phyloP scores from a whole-genome alignment of 441 rosid genomes.

The Melastoma candidum region DNA sequence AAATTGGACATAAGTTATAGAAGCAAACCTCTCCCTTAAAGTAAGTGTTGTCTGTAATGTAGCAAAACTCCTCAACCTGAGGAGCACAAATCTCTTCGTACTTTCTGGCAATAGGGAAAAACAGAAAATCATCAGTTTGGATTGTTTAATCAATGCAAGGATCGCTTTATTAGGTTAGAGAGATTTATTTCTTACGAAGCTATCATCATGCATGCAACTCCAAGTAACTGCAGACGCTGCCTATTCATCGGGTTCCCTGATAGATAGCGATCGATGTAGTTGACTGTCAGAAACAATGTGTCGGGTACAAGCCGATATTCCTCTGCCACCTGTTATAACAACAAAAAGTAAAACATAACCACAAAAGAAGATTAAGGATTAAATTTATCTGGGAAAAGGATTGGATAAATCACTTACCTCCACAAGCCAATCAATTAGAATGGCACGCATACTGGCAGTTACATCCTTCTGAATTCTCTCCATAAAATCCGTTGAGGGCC shows the following conservation, averaged over 20 bases:
- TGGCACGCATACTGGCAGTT: constrained; percentile 71
- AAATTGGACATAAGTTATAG: neutral
- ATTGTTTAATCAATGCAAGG: no score
- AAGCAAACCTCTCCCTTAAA: constrained; percentile 62
- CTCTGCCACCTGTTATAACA: constrained; percentile 68
- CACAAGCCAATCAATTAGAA: constrained; percentile 87
- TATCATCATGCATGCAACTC: constrained; percentile 90
- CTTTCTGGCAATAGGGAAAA: constrained; percentile 38
- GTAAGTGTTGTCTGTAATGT: constrained; percentile 85
- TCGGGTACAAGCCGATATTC: constrained; percentile 85
- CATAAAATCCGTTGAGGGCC: constrained; percentile 78
- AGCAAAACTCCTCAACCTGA: constrained; percentile 80
- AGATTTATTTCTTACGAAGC: constrained; percentile 52
- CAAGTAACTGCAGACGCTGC: constrained; percentile 76
- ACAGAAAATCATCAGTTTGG: no score
- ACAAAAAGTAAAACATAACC: constrained; percentile 8
- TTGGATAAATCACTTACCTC: constrained; percentile 33
- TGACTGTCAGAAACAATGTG: constrained; percentile 67
- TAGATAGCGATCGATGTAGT: constrained; percentile 82
- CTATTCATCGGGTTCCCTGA: constrained; percentile 71
- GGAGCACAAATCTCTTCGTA: constrained; percentile 92
- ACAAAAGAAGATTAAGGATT: neutral
- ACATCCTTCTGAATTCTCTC: constrained; percentile 57
- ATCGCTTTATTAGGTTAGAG: neutral
- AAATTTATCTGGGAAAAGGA: neutral